A percentile compares a stretch with the other conserved stretches of the same genome.
phyloP scores from a whole-genome alignment of 441 rosid species.

The Jatropha podagrica region DNA sequence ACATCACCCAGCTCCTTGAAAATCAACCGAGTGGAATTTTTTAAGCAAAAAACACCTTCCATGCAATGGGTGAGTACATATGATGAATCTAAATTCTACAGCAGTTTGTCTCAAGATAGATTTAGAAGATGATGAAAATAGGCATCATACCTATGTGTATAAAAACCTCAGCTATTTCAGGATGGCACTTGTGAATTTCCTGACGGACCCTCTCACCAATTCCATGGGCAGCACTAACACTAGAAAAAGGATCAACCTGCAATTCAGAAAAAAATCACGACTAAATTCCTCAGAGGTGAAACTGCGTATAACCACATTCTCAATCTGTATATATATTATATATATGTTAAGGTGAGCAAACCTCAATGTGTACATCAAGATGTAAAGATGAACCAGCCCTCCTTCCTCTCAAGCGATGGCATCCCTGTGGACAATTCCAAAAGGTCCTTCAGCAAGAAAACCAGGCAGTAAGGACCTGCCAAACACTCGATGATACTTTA shows the following conservation, averaged over 20 bases:
- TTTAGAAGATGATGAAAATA: neutral
- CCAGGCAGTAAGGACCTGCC: slow-evolving; percentile 9
- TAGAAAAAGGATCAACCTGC: slow-evolving; percentile 89
- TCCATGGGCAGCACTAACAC: slow-evolving; percentile 88
- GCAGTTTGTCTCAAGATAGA: neutral
- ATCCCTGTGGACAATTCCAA: slow-evolving; percentile 55
- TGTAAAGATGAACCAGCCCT: slow-evolving; percentile 88
- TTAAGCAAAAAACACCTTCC: neutral
- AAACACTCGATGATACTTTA: neutral
- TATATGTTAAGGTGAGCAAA: slow-evolving; percentile 30
- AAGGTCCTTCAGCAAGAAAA: slow-evolving; percentile 14
- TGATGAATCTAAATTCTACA: neutral
- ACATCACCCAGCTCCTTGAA: neutral
- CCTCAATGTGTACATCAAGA: slow-evolving; percentile 97
- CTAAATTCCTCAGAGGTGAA: slow-evolving; percentile 4
- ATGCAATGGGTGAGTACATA: neutral
- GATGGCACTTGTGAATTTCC: slow-evolving; percentile 62
- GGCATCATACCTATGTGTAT: slow-evolving; percentile 73
- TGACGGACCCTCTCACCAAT: slow-evolving; percentile 79
- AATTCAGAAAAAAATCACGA: slow-evolving; percentile 16
- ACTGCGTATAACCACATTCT: neutral
- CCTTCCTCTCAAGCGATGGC: slow-evolving; percentile 96
- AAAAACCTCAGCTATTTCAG: slow-evolving; percentile 83
- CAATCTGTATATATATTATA: neutral
- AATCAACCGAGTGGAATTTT: neutral